These are phyloP conservation scores for Fusarium armeniacum DNA, from an alignment of 2,329 filamentous ascomycete species.

Conservation along the genomic window DNA sequence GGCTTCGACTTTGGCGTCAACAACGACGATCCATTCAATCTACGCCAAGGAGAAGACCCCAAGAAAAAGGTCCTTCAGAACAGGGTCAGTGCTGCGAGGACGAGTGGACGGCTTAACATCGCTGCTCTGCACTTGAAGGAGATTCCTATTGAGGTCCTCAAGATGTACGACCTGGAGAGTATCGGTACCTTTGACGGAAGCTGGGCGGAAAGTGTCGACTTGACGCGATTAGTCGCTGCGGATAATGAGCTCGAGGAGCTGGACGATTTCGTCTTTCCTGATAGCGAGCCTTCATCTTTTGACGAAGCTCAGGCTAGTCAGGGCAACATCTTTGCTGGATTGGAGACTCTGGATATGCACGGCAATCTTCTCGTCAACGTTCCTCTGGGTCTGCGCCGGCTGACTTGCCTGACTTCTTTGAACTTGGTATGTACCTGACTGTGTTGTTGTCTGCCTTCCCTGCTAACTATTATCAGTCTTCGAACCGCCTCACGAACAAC, in stretches of 20 bases:
- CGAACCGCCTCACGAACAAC: conserved; percentile 82
- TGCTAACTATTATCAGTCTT: conserved; percentile 67
- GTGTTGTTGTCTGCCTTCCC: background rate
- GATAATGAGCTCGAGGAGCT: conserved; percentile 88
- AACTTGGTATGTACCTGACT: conserved; percentile 74
- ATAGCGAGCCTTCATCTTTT: conserved; percentile 69
- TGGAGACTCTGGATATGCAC: conserved; percentile 88
- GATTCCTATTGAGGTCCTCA: conserved; percentile 85
- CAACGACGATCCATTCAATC: conserved; percentile 78
- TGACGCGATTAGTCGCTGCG: conserved; percentile 86
- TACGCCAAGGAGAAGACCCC: conserved; percentile 68
- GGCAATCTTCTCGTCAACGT: conserved; percentile 81
- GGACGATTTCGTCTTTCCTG: conserved; percentile 83
- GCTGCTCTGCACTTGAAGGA: conserved; percentile 83
- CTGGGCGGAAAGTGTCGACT: conserved; percentile 93
- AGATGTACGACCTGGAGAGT: conserved; percentile 88
- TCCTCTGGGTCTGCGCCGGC: conserved; percentile 80
- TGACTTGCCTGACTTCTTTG: conserved; percentile 81
- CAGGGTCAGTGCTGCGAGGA: conserved; percentile 79
- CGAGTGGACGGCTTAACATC: conserved; percentile 88
- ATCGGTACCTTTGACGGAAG: conserved; percentile 73
- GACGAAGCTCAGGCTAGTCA: conserved; percentile 75
- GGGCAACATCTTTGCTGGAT: conserved; percentile 82
- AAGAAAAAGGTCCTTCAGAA: conserved; percentile 78
- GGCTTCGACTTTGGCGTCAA: conserved; percentile 65